Evolutionary conservation across 352 stramenopile genomes (phyloP), one percentile per base, ranked within the genome.

Genomic region (Phytopythium aichiense): DNA sequence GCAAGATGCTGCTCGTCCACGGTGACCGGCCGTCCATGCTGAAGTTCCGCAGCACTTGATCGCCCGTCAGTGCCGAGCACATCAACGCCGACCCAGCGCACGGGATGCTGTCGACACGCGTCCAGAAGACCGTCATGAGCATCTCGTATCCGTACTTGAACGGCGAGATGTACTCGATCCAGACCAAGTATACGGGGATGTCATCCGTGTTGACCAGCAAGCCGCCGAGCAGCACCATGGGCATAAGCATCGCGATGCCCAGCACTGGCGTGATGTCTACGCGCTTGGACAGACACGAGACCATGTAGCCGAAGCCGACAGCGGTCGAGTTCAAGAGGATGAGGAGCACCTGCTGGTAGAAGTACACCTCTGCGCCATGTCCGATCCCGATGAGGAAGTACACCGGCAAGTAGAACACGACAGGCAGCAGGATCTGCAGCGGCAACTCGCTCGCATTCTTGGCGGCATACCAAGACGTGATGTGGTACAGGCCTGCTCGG

Each of bases 361-460:
- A 57, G 49, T 67, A 77, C 13, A 71, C 51, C 6, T 15, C 16
- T 1, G 48, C 45, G 22, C 66, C 62, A 13, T 53, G 43, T 0
- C 46, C 55, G 33, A 77, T 63, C 2, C 67, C 72, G 48, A 77
- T 61, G 45, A 77, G 51, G 43, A 75, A 75, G 50, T 80, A 77
- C 7, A 60, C 43, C 0, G 68, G 68, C 1, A 72, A 18, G 31
- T 74, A 65, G 37, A 74, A 70, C 25, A 76, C 35, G 22, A 74
- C 52, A 6, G 68, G 63, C 33, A 76, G 54, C 13, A 76, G 28
- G 15, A 74, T 28, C 51, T 79, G 72, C 52, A 76, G 65, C 1
- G 58, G 62, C 5, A 74, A 25, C 56, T 79, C 72, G 30, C 66
- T 79, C n/a, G 67, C n/a, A 56, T 74, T 79, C 56, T 74, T 79